Base-by-base conservation (phyloP, 495 filamentous ascomycete species). In the Neurospora tetraspora region DNA sequence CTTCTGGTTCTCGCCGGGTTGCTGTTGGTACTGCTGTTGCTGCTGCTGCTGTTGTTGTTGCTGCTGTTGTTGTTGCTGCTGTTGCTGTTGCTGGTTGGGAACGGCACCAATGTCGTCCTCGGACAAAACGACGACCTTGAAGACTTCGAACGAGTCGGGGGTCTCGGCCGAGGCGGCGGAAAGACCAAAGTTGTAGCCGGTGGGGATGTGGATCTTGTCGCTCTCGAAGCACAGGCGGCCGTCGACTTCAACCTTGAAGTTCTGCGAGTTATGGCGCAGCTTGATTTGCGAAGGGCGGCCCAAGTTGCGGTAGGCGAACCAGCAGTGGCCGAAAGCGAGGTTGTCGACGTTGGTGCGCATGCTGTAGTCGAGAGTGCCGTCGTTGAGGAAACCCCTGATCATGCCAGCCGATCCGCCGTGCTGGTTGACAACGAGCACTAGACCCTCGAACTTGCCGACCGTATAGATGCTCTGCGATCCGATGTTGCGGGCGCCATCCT, bases 81-180 rank as follows among this genome's bases (percentile, higher is more conserved):
- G 78, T 77, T 82, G 78, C 74, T 76, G 78, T 78, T 72, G 80
- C 80, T 71, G 27, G n/a, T n/a, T n/a, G 53, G 53, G 53, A 34
- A 61, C 27, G 53, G 53, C 12, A 34, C 53, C 53, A 61, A 61
- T 34, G 53, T 65, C 76, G 75, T 77, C 82, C 53, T 86, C 83
- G 16, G 85, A 88, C 78, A 89, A 86, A 42, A 94, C 85, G 43
- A 92, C 83, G 77, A 98, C 88, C 76, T 95, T 97, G 85, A 94
- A 95, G 73, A 96, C 80, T 81, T 99, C 96, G 79, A 97, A 97
- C 37, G 93, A 96, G 80, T 99, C 96, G 0, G 96, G 93, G 75
- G 88, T 94, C 73, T 98, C 94, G 37, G 93, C 93, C 9, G 93
- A 94, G 5, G 91, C 92, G 39, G 95, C 96, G 3, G 92, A 91